Conservation (phyloP, 1,284 basidiomycete species). For the Rhodotorula mucilaginosa region DNA sequence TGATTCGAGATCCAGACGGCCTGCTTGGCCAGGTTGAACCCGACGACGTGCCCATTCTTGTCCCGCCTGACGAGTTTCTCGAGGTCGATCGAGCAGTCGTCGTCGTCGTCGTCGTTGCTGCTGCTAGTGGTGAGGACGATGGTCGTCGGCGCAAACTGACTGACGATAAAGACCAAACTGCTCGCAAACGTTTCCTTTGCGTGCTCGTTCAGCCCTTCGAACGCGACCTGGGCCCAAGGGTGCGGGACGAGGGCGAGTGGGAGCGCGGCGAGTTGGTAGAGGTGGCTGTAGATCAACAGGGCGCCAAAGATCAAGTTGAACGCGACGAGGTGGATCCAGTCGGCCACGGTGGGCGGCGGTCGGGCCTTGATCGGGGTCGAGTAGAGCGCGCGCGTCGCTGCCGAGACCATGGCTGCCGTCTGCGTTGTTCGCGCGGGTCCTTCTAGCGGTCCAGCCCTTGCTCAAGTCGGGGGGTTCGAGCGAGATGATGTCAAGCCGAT, state of each 20-base stretch:
- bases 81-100: constrained; percentile 41
- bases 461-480: too few species aligned
- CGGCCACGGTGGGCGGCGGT: neutral
- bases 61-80: constrained; percentile 54
- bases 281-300: constrained; percentile 5
- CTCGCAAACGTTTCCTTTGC: constrained; percentile 78
- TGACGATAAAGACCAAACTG: constrained; percentile 58
- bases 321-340: neutral
- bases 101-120: constrained; percentile 39
- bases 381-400: constrained; percentile 2
- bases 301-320: constrained; percentile 20
- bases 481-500: too few species aligned
- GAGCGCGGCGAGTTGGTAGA: constrained; percentile 18
- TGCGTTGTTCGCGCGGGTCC: neutral
- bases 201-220: constrained; percentile 67
- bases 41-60: constrained; percentile 57
- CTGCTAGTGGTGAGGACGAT: constrained; percentile 61
- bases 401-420: neutral
- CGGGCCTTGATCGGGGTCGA: constrained; percentile 8
- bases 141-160: constrained; percentile 65
- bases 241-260: constrained; percentile 14
- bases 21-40: constrained; percentile 69
- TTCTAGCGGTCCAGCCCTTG: too few species aligned
- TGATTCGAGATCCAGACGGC: constrained; percentile 50
- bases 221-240: constrained; percentile 49